Conservation (phyloP, 2,329 filamentous ascomycete genomes). For the Trichoderma citrinoviride region DNA sequence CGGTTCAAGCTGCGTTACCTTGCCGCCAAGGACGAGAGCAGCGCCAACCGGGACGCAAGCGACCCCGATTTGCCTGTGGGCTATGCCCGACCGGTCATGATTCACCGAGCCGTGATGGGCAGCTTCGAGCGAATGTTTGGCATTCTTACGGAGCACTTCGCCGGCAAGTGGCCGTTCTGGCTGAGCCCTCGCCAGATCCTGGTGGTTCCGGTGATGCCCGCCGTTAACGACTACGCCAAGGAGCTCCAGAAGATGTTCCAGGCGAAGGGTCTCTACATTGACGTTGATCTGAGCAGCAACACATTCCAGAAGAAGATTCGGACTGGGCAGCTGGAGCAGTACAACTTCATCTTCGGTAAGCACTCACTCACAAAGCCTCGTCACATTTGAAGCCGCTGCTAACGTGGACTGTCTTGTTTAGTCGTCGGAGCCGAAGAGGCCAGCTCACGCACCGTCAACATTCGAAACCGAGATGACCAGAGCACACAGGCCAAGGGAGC, state of each 20-base stretch:
- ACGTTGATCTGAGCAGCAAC: slow-evolving; percentile 62
- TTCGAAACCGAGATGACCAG: slow-evolving; percentile 62
- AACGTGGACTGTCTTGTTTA: slow-evolving; percentile 26
- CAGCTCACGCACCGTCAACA: slow-evolving; percentile 59
- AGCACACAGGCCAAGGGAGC: slow-evolving; percentile 60
- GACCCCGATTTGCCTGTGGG: slow-evolving; percentile 58
- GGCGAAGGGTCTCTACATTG: slow-evolving; percentile 63
- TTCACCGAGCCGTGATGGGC: slow-evolving; percentile 77
- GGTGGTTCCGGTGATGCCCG: slow-evolving; percentile 62
- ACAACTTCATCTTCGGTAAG: slow-evolving; percentile 78
- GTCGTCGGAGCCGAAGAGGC: slow-evolving; percentile 63
- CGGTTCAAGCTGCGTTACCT: slow-evolving; percentile 43
- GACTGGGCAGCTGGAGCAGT: slow-evolving; percentile 74
- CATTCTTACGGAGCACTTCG: slow-evolving; percentile 81
- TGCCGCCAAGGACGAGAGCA: slow-evolving; percentile 51
- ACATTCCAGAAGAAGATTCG: slow-evolving; percentile 89
- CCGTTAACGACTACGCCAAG: slow-evolving; percentile 73
- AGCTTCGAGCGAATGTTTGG: slow-evolving; percentile 66
- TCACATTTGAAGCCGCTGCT: slow-evolving; percentile 21
- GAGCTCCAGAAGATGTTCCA: slow-evolving; percentile 70
- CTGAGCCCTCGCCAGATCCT: slow-evolving; percentile 76
- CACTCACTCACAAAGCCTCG: neutral
- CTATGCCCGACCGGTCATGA: slow-evolving; percentile 79
- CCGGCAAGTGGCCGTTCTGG: slow-evolving; percentile 88
- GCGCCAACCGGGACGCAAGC: slow-evolving; percentile 43